A percentile compares a stretch with the other conserved stretches of the same genome.
phyloP scores from a whole-genome alignment of 192 early-diverging fungal species.

The Coemansia sp. region DNA sequence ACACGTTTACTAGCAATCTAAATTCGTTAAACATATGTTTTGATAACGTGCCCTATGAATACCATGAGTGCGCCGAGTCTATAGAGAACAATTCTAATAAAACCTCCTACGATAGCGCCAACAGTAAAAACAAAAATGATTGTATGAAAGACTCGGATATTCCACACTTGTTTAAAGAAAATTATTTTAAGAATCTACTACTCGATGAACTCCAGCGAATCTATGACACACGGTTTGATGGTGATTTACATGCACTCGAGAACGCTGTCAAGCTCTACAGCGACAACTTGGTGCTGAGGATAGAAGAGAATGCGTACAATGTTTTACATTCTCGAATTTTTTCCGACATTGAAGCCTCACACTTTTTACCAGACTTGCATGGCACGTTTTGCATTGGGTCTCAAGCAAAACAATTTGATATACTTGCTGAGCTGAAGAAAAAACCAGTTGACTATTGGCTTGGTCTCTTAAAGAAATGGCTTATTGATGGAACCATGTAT shows the following conservation, averaged over 20 bases:
- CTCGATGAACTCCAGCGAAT: constrained; percentile 60
- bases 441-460: constrained; percentile 45
- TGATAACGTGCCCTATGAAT: constrained; percentile 58
- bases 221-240: constrained; percentile 36
- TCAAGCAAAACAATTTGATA: constrained; percentile 30
- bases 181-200: constrained; percentile 60
- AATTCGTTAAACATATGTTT: constrained; percentile 64
- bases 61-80: constrained; percentile 19
- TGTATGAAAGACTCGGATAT: constrained; percentile 32
- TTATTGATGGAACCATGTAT: constrained; percentile 25
- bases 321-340: constrained; percentile 21
- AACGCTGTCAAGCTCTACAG: constrained; percentile 23
- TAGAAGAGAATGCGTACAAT: constrained; percentile 36
- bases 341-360: constrained; percentile 37
- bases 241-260: constrained; percentile 25
- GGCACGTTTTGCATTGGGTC: constrained; percentile 26
- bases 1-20: constrained; percentile 57
- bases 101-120: constrained; percentile 21
- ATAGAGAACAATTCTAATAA: constrained; percentile 25
- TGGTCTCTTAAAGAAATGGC: constrained; percentile 40
- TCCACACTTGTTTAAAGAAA: constrained; percentile 61
- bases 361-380: constrained; percentile 23
- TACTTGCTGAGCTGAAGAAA: constrained; percentile 21
- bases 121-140: constrained; percentile 11
- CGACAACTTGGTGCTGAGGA: constrained; percentile 21